Evolutionary conservation across 1,139 yeast genomes (phyloP), one percentile per base, ranked within the genome.

Genomic region (Diutina scorzettiae): DNA sequence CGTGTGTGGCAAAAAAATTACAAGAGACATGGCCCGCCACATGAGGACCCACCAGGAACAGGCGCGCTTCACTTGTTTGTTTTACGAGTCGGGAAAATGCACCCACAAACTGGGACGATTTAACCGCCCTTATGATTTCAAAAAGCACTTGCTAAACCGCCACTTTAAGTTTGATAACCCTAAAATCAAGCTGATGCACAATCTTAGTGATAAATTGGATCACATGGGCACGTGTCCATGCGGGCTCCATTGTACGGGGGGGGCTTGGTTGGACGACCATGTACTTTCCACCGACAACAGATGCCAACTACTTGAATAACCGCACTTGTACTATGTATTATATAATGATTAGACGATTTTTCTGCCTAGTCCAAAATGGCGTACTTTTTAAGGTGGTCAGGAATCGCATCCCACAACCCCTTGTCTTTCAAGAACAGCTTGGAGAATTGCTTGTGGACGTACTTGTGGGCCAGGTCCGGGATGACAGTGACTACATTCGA

Each of bases 381-480:
- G 57, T 86, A 87, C 60, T 81, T 81, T 51, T 68, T 71, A 55
- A 85, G 71, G 48, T 81, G 69, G 19, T 74, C 73, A 5, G 96
- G 96, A 47, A 87, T 69, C 18, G 71, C 73, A 28, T 73, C 73
- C 53, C 65, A 76, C 46, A 87, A 68, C 24, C 72, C 73, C 66
- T 86, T 87, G 30, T 73, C 62, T 53, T 81, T 67, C 44, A 87
- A 69, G 95, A 96, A 87, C 44, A 66, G 64, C 56, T 74, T 72
- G 48, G 89, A 78, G 61, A 87, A 89, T 43, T 86, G 66, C 43
- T 94, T 67, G 50, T 82, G 87, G 23, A 86, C 78, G 54, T 87
- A 87, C 54, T 89, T 82, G 58, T 86, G 95, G 28, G 94, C 95
- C 23, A 89, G 78, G 57, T 87, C 96, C 44, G 93, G 83, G 51